Evolutionary conservation across 2,329 filamentous ascomycete species (phyloP).

Genomic region (Cladosporium sp.): DNA sequence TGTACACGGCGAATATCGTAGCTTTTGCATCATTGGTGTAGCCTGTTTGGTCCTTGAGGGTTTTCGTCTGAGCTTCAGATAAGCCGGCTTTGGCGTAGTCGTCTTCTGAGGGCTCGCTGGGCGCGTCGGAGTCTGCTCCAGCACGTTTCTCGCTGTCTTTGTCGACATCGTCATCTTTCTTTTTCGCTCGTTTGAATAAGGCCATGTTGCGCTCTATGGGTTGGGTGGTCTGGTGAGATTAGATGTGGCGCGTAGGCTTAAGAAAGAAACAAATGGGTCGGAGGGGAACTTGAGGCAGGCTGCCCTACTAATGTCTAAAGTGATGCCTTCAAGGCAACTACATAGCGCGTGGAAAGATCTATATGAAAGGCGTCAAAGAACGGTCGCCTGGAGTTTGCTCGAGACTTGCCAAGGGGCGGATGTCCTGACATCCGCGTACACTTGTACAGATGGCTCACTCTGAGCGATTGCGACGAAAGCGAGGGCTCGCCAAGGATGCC

Average conservation of each 20-base stretch:
- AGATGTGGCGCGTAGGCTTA: not conserved
- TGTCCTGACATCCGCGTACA: not conserved
- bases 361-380: not conserved
- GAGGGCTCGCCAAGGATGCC: not conserved
- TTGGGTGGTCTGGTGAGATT: not conserved
- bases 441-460: not conserved
- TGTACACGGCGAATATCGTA: conserved; percentile 14
- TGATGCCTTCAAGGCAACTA: not conserved
- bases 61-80: conserved; percentile 17
- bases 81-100: conserved; percentile 10
- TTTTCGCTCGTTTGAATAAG: conserved; percentile 8
- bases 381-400: not conserved
- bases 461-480: conserved; percentile 1
- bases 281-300: not conserved
- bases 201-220: not conserved
- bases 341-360: not conserved
- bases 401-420: not conserved
- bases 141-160: not conserved
- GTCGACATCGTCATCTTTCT: not conserved
- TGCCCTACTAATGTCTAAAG: not conserved
- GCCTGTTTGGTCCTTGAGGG: conserved; percentile 15
- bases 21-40: conserved; percentile 10
- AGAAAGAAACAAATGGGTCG: too few relatives aligned
- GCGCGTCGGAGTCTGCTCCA: not conserved
- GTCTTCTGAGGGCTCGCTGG: conserved; percentile 3